Evolutionary conservation across 768 basidiomycete genomes (phyloP).

Genomic region (Austroboletus festivus): DNA sequence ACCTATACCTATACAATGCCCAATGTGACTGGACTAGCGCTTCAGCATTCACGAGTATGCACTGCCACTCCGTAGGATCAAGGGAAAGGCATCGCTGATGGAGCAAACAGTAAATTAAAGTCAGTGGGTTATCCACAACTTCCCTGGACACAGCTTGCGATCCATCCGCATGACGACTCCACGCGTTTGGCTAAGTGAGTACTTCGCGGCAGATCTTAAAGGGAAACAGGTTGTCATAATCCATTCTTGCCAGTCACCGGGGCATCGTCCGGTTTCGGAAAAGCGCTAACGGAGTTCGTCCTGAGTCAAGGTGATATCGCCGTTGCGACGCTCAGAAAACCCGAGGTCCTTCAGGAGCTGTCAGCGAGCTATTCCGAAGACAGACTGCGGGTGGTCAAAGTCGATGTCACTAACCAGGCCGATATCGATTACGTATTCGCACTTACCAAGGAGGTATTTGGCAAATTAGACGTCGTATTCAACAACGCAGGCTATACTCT

Average conservation of each 20-base stretch:
- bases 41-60: no score
- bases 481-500: no score
- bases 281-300: constrained; percentile 27
- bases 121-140: no score
- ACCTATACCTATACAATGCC: no score
- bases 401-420: constrained; percentile 4
- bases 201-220: background rate
- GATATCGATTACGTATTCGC: constrained; percentile 3
- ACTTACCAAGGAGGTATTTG: background rate
- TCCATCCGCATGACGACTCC: background rate
- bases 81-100: no score
- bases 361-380: background rate
- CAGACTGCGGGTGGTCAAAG: constrained; percentile 3
- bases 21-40: no score
- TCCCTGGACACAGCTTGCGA: no score
- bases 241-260: constrained; percentile 34
- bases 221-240: background rate
- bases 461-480: constrained; percentile 5
- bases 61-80: no score
- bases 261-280: constrained; percentile 40
- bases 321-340: constrained; percentile 42
- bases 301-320: constrained; percentile 36
- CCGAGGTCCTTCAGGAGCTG: constrained; percentile 18
- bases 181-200: constrained; percentile 12
- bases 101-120: no score